These are phyloP conservation scores for Narthecium ossifragum DNA, from an alignment of 106 monocot genomes.

Conservation along the genomic window DNA sequence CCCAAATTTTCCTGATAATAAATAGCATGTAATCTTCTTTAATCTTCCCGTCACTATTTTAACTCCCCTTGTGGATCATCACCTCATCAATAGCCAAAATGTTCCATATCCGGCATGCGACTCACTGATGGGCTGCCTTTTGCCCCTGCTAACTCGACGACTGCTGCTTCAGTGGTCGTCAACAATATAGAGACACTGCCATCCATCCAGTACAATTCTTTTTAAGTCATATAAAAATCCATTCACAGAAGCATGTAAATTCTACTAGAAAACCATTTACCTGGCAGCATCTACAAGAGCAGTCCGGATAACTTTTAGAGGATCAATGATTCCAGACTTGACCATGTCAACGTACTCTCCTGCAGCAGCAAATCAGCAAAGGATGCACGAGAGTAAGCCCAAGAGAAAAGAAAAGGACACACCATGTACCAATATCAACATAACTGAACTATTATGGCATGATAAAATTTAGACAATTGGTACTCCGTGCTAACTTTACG, in stretches of 20 bases:
- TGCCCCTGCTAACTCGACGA: constrained; percentile 13
- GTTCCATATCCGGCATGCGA: constrained; percentile 3
- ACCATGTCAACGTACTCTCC: constrained; percentile 40
- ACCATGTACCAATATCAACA: neutral
- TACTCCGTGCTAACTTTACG: neutral
- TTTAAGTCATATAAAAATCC: neutral
- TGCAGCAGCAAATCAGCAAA: neutral
- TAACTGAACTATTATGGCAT: neutral
- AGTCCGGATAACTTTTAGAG: constrained; percentile 32
- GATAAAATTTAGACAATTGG: neutral
- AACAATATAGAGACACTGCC: constrained; percentile 24
- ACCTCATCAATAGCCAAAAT: neutral
- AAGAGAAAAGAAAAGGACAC: neutral
- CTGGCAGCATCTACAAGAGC: constrained; percentile 39
- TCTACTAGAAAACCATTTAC: neutral
- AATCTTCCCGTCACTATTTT: too few species aligned
- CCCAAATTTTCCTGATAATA: too few species aligned
- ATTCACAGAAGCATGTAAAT: neutral
- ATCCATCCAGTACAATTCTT: neutral
- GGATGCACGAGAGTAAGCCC: neutral
- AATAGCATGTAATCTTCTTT: too few species aligned
- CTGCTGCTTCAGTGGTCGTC: constrained; percentile 31
- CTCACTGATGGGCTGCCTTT: neutral
- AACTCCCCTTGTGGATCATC: too few species aligned
- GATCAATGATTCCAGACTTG: constrained; percentile 35